Percentiles rank a stretch among this genome's conserved stretches.
Conservation (phyloP, 1,139 yeast species). For the Sugiyamaella castrensis region DNA sequence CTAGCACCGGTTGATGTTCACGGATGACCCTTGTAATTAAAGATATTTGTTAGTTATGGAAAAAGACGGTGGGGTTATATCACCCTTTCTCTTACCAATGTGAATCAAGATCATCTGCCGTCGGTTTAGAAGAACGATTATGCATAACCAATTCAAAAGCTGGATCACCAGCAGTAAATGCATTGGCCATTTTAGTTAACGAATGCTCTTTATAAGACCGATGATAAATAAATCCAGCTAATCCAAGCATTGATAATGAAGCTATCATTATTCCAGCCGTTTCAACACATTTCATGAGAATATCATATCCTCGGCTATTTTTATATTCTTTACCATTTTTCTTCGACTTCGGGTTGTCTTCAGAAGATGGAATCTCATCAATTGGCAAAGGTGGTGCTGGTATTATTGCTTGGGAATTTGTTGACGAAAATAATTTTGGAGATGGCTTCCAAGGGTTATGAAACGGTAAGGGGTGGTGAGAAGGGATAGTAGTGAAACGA, state of each 20-base stretch:
- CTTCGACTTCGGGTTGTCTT: neutral
- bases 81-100: slow-evolving; percentile 29
- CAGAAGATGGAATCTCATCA: slow-evolving; percentile 5
- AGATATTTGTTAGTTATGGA: neutral
- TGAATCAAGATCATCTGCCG: slow-evolving; percentile 23
- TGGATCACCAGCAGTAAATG: slow-evolving; percentile 68
- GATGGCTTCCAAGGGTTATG: neutral
- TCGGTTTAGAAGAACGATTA: slow-evolving; percentile 37
- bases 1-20: slow-evolving; percentile 63
- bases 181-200: slow-evolving; percentile 58
- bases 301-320: slow-evolving; percentile 17
- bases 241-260: slow-evolving; percentile 66
- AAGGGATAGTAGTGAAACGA: too few species aligned
- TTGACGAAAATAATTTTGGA: slow-evolving; percentile 5
- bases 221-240: slow-evolving; percentile 72
- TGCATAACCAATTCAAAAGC: slow-evolving; percentile 59
- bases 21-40: slow-evolving; percentile 50
- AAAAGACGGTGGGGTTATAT: neutral
- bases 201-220: slow-evolving; percentile 59
- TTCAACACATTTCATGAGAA: slow-evolving; percentile 57
- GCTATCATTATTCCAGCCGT: slow-evolving; percentile 74
- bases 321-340: neutral
- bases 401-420: neutral
- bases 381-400: slow-evolving; percentile 9
- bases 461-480: too few species aligned